phyloP scores from a whole-genome alignment of 2,329 filamentous ascomycete species.

The Drechslerella stenobrocha region DNA sequence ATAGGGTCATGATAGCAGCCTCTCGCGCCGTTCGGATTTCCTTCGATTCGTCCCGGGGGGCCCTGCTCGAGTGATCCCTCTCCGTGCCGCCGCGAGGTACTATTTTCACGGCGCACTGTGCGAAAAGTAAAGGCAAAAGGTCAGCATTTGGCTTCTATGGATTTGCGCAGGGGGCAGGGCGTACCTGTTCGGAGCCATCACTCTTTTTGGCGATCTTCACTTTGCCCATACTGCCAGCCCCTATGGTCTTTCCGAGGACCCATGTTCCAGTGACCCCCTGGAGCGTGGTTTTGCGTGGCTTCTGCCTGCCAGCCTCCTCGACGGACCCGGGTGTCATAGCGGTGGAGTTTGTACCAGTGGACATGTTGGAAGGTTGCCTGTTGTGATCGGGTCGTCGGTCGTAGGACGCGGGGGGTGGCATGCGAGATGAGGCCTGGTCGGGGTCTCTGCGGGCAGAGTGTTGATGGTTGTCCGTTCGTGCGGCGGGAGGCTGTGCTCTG shows the following conservation, averaged over 20 bases:
- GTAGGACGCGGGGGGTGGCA: conserved; percentile 40
- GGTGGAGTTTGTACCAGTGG: conserved; percentile 59
- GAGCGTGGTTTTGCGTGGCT: conserved; percentile 73
- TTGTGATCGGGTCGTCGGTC: conserved; percentile 44
- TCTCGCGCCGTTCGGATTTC: conserved; percentile 98
- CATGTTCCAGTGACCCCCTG: conserved; percentile 77
- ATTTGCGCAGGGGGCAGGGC: conserved; percentile 73
- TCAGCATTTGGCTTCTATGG: conserved; percentile 64
- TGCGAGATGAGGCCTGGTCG: conserved; percentile 31
- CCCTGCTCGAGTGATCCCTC: conserved; percentile 42
- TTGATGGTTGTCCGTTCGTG: conserved; percentile 34
- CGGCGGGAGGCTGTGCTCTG: conserved; percentile 30
- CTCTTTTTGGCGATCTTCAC: conserved; percentile 78
- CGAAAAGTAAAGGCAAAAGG: background rate
- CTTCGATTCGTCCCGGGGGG: conserved; percentile 69
- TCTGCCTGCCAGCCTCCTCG: conserved; percentile 53
- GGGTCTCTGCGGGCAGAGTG: conserved; percentile 37
- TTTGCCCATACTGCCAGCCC: conserved; percentile 97
- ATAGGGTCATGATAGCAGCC: conserved; percentile 93
- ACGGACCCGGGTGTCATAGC: conserved; percentile 53
- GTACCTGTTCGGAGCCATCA: conserved; percentile 44
- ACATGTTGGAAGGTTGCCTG: conserved; percentile 47
- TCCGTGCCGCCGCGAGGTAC: conserved; percentile 41
- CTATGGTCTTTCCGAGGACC: conserved; percentile 83
- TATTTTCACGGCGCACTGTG: conserved; percentile 35